A percentile compares a stretch with the other conserved stretches of the same genome.
Conservation (phyloP, 306 rosid species). For the Lathyrus aphaca region DNA sequence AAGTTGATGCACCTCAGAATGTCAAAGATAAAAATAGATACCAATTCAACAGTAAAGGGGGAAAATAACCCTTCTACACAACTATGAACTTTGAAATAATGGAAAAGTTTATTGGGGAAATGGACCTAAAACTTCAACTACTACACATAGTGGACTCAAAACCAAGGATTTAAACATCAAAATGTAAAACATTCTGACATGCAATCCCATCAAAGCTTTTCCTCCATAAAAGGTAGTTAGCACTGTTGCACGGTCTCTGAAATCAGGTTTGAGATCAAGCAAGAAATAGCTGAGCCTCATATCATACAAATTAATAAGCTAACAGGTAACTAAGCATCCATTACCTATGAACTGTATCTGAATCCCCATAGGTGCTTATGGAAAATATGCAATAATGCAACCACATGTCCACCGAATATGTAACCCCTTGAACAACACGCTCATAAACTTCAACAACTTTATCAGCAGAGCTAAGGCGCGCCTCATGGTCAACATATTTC, state of each 20-base stretch:
- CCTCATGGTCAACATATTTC: no score
- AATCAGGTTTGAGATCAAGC: conserved; percentile 72
- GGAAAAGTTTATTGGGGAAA: conserved; percentile 43
- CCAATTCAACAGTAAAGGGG: no score
- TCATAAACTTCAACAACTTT: no score
- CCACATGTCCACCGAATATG: no score
- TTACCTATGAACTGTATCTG: conserved; percentile 95
- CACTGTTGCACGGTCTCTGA: conserved; percentile 85
- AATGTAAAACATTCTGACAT: conserved; percentile 55
- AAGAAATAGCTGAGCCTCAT: conserved; percentile 54
- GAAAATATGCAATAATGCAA: conserved; percentile 98
- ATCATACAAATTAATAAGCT: conserved; percentile 38
- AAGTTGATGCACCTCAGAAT: no score
- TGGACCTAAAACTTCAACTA: conserved; percentile 45
- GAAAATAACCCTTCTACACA: no score
- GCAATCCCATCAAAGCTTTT: conserved; percentile 83
- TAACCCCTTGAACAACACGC: no score
- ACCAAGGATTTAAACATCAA: conserved; percentile 63
- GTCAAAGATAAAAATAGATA: no score
- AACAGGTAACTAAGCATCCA: conserved; percentile 45
- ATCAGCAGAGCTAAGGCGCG: no score
- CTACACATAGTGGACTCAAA: conserved; percentile 55
- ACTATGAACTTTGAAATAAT: no score
- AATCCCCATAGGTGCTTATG: conserved; percentile 84
- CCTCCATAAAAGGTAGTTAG: conserved; percentile 72